phyloP scores from a whole-genome alignment of 73 alveolate species.

The Stentor coeruleus region DNA sequence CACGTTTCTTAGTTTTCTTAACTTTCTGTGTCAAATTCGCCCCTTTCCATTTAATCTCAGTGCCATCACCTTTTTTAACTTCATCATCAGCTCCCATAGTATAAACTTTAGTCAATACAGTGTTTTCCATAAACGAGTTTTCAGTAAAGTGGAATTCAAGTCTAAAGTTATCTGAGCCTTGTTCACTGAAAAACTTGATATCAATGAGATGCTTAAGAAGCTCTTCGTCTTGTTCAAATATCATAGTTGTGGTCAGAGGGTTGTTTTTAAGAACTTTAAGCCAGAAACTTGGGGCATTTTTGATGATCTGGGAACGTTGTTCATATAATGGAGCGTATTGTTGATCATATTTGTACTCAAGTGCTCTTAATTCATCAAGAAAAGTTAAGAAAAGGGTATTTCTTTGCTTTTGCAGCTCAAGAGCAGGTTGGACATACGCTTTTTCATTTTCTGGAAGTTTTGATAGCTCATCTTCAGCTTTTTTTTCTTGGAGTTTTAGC shows the following conservation, averaged over 20 bases:
- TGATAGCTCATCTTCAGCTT: background rate
- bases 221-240: background rate
- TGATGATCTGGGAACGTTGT: background rate
- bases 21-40: background rate
- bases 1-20: background rate
- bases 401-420: constrained; percentile 22
- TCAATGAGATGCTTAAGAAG: constrained; percentile 11
- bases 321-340: background rate
- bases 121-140: background rate
- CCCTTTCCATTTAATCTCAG: constrained; percentile 15
- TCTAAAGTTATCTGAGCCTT: background rate
- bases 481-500: constrained; percentile 11
- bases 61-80: background rate
- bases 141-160: constrained; percentile 3
- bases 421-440: background rate
- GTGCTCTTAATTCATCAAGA: background rate
- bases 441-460: background rate
- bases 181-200: background rate
- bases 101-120: background rate
- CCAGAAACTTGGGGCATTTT: background rate
- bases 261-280: background rate
- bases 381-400: background rate
- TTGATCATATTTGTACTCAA: constrained; percentile 10
- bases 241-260: background rate
- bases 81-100: background rate